Conservation (phyloP, 2,329 filamentous ascomycete species). For the Paraphaeosphaeria minitans region DNA sequence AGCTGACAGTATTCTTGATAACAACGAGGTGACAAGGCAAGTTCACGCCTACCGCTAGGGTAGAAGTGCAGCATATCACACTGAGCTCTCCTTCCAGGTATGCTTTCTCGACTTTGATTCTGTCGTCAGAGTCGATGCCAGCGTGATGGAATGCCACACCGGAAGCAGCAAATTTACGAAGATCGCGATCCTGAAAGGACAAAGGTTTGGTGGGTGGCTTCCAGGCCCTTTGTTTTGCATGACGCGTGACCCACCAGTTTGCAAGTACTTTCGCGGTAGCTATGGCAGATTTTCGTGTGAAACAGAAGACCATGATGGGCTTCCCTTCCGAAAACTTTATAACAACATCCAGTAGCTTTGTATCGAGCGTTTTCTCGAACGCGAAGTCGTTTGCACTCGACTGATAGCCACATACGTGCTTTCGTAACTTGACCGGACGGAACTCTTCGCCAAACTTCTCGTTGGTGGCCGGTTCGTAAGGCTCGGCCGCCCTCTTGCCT, state of each 20-base stretch:
- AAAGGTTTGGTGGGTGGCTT: conserved; percentile 59
- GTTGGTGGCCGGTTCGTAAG: conserved; percentile 66
- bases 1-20: conserved; percentile 75
- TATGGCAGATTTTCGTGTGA: conserved; percentile 73
- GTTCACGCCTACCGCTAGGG: conserved; percentile 82
- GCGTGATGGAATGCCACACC: conserved; percentile 86
- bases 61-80: conserved; percentile 87
- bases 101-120: conserved; percentile 67
- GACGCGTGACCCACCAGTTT: conserved; percentile 65
- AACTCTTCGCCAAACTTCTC: conserved; percentile 81
- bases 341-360: conserved; percentile 69
- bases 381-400: conserved; percentile 70
- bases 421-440: conserved; percentile 76
- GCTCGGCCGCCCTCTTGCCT: conserved; percentile 66
- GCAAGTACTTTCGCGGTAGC: conserved; percentile 70
- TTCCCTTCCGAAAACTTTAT: conserved; percentile 70
- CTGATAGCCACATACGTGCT: conserved; percentile 75
- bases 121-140: conserved; percentile 69
- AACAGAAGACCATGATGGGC: conserved; percentile 83
- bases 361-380: conserved; percentile 73
- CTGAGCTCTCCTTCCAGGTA: conserved; percentile 74
- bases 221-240: conserved; percentile 65
- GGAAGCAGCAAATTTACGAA: conserved; percentile 59
- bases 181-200: conserved; percentile 61
- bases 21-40: conserved; percentile 82